These are phyloP conservation scores for Penicillium carneum DNA, from an alignment of 2,329 filamentous ascomycete genomes.

Conservation along the genomic window DNA sequence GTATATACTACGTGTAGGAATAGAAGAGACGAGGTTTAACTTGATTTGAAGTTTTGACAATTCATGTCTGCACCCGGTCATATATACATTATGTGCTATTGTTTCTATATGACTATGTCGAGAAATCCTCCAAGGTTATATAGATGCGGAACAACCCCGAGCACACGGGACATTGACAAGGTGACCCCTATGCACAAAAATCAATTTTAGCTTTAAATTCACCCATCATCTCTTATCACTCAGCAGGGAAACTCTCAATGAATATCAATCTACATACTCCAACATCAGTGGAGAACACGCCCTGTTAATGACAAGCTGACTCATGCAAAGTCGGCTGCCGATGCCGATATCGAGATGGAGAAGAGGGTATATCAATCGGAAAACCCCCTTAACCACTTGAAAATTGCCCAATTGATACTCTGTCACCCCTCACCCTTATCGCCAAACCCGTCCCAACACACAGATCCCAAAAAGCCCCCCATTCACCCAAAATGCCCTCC, in stretches of 20 bases:
- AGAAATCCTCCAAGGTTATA: neutral
- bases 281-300: slow-evolving; percentile 28
- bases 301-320: slow-evolving; percentile 33
- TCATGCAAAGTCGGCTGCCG: slow-evolving; percentile 20
- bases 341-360: slow-evolving; percentile 6
- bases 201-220: neutral
- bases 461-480: neutral
- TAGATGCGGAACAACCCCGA: slow-evolving; percentile 2
- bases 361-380: slow-evolving; percentile 11
- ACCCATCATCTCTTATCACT: neutral
- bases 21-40: neutral
- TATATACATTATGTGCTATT: no score
- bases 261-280: neutral
- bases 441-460: neutral
- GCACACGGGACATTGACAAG: neutral
- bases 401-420: neutral
- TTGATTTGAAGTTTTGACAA: neutral
- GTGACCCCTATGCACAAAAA: neutral
- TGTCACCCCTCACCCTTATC: neutral
- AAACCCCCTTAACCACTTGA: neutral
- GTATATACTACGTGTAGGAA: slow-evolving; percentile 25
- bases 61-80: neutral
- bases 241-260: neutral
- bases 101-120: neutral
- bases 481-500: slow-evolving; percentile 42